Evolutionary conservation across 1,284 basidiomycete species (phyloP).

Genomic region (Irpex sp.): DNA sequence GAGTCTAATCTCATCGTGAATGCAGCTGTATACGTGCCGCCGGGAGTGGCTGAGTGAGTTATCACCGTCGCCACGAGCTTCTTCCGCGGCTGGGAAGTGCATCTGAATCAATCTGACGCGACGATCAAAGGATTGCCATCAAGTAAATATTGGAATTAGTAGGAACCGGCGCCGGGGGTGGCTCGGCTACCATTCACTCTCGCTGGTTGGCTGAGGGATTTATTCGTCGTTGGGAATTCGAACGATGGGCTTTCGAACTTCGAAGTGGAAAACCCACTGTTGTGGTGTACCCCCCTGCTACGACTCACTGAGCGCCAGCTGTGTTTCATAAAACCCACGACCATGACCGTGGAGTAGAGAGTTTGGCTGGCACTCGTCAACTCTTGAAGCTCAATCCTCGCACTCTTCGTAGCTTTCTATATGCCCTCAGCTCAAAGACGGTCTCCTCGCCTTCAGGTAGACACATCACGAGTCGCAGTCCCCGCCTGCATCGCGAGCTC

Average conservation of each 20-base stretch:
- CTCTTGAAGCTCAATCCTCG: neutral
- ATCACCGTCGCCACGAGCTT: neutral
- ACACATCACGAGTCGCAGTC: slow-evolving; percentile 5
- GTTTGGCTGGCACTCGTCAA: slow-evolving; percentile 1
- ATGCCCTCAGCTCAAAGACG: slow-evolving; percentile 5
- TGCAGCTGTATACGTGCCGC: neutral
- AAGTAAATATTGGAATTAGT: neutral
- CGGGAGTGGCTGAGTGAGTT: neutral
- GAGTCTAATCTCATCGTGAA: neutral
- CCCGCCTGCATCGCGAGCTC: slow-evolving; percentile 7
- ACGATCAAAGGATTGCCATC: neutral
- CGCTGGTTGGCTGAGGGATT: neutral
- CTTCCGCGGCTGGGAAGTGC: neutral
- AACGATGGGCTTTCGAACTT: neutral
- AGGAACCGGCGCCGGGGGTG: neutral
- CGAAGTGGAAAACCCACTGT: neutral
- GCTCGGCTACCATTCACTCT: neutral
- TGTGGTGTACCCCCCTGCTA: neutral
- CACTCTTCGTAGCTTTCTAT: neutral
- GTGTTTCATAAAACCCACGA: neutral
- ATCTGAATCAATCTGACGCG: neutral
- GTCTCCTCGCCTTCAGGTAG: slow-evolving; percentile 17
- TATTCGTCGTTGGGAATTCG: neutral
- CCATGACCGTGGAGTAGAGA: neutral
- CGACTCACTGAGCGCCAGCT: neutral